Percentiles rank a stretch among this genome's conserved stretches.
These are phyloP conservation scores for Reticulascus tulasneorum DNA, from an alignment of 2,329 filamentous ascomycete genomes.

Conservation along the genomic window DNA sequence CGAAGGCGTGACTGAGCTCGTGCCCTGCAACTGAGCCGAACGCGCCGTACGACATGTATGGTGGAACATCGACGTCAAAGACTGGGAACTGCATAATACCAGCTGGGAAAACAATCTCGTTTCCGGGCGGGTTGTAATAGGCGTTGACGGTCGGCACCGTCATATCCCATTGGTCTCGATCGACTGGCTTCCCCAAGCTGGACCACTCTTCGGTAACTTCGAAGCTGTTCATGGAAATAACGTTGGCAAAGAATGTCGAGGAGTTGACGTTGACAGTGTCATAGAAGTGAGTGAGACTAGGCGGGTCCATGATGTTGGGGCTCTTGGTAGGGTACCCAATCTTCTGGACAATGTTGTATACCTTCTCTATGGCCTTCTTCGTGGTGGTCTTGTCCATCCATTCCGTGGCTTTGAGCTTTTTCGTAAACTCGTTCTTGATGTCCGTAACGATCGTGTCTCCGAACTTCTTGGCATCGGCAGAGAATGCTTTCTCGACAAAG, in stretches of 20 bases:
- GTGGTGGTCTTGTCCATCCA: conserved; percentile 65
- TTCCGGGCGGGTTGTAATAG: conserved; percentile 61
- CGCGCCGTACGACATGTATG: conserved; percentile 65
- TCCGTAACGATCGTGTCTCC: conserved; percentile 68
- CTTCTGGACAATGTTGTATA: conserved; percentile 64
- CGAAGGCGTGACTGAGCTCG: conserved; percentile 68
- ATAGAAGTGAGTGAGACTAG: conserved; percentile 55
- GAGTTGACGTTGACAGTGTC: conserved; percentile 44
- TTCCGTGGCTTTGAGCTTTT: conserved; percentile 51
- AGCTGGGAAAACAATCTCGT: conserved; percentile 66
- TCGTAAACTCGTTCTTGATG: conserved; percentile 62
- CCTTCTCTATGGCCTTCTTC: conserved; percentile 58
- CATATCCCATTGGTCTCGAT: conserved; percentile 59
- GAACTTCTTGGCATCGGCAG: conserved; percentile 60
- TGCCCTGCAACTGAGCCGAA: conserved; percentile 66
- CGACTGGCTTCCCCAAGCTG: conserved; percentile 54
- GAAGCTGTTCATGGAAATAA: conserved; percentile 45
- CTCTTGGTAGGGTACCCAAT: conserved; percentile 63
- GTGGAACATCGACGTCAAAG: conserved; percentile 59
- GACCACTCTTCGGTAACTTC: conserved; percentile 49
- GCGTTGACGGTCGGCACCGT: conserved; percentile 61
- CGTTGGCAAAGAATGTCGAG: conserved; percentile 54
- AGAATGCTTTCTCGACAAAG: conserved; percentile 66
- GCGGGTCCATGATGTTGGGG: conserved; percentile 58
- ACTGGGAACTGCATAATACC: conserved; percentile 67